Evolutionary conservation across 306 rosid species (phyloP).

Genomic region (Glycine tomentella): DNA sequence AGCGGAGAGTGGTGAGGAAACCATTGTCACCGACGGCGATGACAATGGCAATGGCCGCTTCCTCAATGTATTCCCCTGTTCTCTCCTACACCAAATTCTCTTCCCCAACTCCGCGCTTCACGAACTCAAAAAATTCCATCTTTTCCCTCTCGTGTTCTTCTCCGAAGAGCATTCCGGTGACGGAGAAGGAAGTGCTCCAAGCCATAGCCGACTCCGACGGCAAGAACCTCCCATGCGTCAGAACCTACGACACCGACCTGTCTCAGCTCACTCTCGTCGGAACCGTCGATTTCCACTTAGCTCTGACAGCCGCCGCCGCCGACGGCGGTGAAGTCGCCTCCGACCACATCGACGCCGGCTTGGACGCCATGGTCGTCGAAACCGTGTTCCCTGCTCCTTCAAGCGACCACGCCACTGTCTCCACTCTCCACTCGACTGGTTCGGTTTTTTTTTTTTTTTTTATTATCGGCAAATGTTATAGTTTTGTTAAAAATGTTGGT

Average conservation of each 20-base stretch:
- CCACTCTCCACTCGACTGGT: conserved; percentile 96
- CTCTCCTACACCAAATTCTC: conserved; percentile 36
- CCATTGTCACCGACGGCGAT: neutral
- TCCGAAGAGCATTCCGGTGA: conserved; percentile 56
- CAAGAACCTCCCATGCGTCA: conserved; percentile 74
- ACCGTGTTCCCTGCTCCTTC: conserved; percentile 77
- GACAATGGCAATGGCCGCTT: conserved; percentile 55
- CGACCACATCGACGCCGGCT: conserved; percentile 71
- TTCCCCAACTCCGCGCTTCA: conserved; percentile 16
- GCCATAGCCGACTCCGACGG: conserved; percentile 73
- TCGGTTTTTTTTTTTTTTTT: neutral
- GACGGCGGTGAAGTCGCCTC: conserved; percentile 88
- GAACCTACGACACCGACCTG: conserved; percentile 77
- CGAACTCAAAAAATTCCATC: conserved; percentile 38
- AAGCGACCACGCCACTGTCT: conserved; percentile 68
- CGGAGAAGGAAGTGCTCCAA: conserved; percentile 77
- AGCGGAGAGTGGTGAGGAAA: neutral
- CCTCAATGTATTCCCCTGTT: conserved; percentile 46
- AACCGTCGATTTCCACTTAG: conserved; percentile 75
- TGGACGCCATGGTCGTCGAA: conserved; percentile 93
- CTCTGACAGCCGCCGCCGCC: conserved; percentile 87
- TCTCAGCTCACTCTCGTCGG: conserved; percentile 77
- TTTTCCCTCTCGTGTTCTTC: conserved; percentile 59
- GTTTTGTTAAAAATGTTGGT: too few species aligned
- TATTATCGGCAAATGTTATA: too few species aligned